A percentile compares a stretch with the other conserved stretches of the same genome.
phyloP scores from a whole-genome alignment of 345 rosid genomes.

The Rhodamnia rubescens region DNA sequence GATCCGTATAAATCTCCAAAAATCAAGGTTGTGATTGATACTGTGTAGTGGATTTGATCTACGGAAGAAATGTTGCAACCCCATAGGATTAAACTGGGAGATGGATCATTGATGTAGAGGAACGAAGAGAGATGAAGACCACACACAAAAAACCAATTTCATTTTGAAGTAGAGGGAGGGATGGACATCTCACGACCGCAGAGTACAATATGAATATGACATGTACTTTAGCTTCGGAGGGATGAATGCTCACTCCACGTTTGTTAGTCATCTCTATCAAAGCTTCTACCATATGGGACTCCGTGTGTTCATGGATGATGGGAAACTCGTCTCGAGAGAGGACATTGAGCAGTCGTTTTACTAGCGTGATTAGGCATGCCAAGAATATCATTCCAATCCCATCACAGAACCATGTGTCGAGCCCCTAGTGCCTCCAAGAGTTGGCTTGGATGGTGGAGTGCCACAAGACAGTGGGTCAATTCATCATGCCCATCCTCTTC shows the following conservation, averaged over 20 bases:
- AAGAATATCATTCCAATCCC: not conserved
- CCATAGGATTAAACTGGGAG: not conserved
- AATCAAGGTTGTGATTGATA: too few species aligned
- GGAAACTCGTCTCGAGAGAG: not conserved
- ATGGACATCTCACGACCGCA: not conserved
- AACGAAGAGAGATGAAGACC: not conserved
- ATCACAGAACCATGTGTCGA: not conserved
- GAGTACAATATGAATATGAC: too few species aligned
- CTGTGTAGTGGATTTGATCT: too few species aligned
- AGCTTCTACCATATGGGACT: not conserved
- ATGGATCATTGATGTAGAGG: not conserved
- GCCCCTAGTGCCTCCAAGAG: not conserved
- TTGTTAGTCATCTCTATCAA: not conserved
- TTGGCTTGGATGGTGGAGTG: not conserved
- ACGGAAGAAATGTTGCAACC: too few species aligned
- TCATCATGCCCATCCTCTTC: not conserved
- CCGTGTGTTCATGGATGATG: not conserved
- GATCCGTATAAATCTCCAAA: too few species aligned
- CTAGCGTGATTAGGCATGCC: not conserved
- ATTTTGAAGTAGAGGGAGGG: too few species aligned
- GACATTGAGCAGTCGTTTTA: not conserved
- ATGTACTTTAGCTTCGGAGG: not conserved
- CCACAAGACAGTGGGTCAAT: not conserved
- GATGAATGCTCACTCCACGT: rapidly evolving
- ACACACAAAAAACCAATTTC: too few species aligned